phyloP scores from a whole-genome alignment of 2,329 filamentous ascomycete genomes.

The Fusarium sp. region DNA sequence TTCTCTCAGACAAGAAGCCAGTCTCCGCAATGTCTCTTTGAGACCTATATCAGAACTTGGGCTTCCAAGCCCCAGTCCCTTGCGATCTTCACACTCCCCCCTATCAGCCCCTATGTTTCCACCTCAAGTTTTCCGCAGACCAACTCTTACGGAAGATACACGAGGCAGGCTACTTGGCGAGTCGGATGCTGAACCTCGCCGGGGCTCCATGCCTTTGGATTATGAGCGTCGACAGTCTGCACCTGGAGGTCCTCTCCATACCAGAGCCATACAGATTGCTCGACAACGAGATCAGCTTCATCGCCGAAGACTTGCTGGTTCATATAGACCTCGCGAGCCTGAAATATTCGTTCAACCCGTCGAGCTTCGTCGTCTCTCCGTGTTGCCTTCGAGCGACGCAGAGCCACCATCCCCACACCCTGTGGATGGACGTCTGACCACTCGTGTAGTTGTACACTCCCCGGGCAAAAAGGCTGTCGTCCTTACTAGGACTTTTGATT shows the following conservation, averaged over 20 bases:
- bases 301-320: slow-evolving; percentile 24
- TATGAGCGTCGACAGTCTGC: slow-evolving; percentile 39
- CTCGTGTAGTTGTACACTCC: slow-evolving; percentile 47
- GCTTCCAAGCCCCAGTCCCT: slow-evolving; percentile 12
- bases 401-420: slow-evolving; percentile 29
- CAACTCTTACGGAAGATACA: slow-evolving; percentile 38
- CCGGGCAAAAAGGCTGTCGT: slow-evolving; percentile 57
- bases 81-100: slow-evolving; percentile 27
- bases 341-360: slow-evolving; percentile 46
- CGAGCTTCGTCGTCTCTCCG: slow-evolving; percentile 37
- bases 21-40: slow-evolving; percentile 23
- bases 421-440: slow-evolving; percentile 37
- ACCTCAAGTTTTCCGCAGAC: slow-evolving; percentile 8
- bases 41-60: slow-evolving; percentile 31
- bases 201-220: neutral
- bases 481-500: slow-evolving; percentile 62
- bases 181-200: neutral
- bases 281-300: slow-evolving; percentile 41
- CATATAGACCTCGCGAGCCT: slow-evolving; percentile 28
- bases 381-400: slow-evolving; percentile 18
- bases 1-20: slow-evolving; percentile 11
- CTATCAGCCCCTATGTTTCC: slow-evolving; percentile 38
- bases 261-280: slow-evolving; percentile 41
- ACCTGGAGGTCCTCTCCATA: slow-evolving; percentile 22
- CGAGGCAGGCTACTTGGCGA: slow-evolving; percentile 33